A percentile compares a stretch with the other conserved stretches of the same genome.
Evolutionary conservation across 2,329 filamentous ascomycete species (phyloP).

Genomic region (Ophiocordyceps robertsii): DNA sequence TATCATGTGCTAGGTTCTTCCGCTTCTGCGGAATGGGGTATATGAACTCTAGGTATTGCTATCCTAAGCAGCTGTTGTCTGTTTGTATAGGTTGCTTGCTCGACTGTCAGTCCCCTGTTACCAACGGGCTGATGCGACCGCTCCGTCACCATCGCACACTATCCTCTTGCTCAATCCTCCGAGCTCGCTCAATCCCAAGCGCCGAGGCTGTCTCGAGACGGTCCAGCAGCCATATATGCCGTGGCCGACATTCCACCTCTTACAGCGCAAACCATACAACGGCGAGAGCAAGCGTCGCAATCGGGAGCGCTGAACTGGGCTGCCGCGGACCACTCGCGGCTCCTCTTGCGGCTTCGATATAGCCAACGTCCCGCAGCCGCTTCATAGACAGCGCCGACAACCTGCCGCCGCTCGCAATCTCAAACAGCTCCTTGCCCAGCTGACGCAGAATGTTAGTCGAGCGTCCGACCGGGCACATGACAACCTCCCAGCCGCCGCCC

Average conservation of each 20-base stretch:
- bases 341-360: constrained; percentile 18
- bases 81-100: too few relatives aligned
- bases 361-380: constrained; percentile 19
- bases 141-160: too few relatives aligned
- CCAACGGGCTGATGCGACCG: too few relatives aligned
- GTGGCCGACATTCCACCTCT: neutral
- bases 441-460: constrained; percentile 45
- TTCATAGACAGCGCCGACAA: constrained; percentile 19
- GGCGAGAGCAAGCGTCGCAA: constrained; percentile 1
- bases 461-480: constrained; percentile 57
- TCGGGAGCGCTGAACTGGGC: constrained; percentile 3
- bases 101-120: too few relatives aligned
- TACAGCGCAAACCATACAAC: neutral
- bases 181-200: neutral
- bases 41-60: constrained; percentile 4
- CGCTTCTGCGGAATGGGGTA: constrained; percentile 2
- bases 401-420: constrained; percentile 28
- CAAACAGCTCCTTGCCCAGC: constrained; percentile 33
- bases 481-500: constrained; percentile 65
- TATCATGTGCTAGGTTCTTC: constrained; percentile 2
- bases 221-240: too few relatives aligned
- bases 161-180: too few relatives aligned
- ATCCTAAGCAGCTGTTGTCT: neutral
- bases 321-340: constrained; percentile 9
- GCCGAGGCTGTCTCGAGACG: too few relatives aligned